Evolutionary conservation across 2,329 filamentous ascomycete genomes (phyloP), one percentile per base, ranked within the genome.

Genomic region (Volutella citrinella): DNA sequence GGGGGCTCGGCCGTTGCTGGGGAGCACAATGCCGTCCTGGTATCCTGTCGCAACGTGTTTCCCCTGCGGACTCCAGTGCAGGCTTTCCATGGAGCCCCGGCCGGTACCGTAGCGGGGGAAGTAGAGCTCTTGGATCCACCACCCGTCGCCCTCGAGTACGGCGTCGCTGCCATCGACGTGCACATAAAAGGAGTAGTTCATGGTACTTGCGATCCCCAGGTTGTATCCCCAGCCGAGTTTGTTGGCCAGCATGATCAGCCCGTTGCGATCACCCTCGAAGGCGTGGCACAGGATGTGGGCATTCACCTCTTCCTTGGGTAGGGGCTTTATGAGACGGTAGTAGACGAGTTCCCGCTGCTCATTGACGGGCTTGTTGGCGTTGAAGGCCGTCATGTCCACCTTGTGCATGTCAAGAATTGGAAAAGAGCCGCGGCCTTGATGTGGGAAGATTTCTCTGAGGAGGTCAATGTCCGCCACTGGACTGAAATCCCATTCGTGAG

Each of bases 21-120:
- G 63, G 19, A 56, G 35, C 16, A 66, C 41, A 9, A 74, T 62
- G 4, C 72, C 73, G 40, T 78, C 74, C 43, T 78, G 74, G 38
- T 73, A 76, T 27, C 69, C 70, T 2, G 68, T 75, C 6, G 73
- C 74, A 3, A 78, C 65, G 44, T 77, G 74, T 15, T 66, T 59
- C 4, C 74, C 73, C 4, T 54, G 45, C 0, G 74, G 73, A 38
- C 72, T 77, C 74, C 74, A 78, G 19, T 74, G 67, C 55, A 69
- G 70, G 34, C 61, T 67, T 51, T 69, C 60, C 40, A 77, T 54
- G 29, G 71, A 61, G 3, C 63, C 68, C 25, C 73, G 58, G 1
- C 70, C 70, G 4, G 67, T 64, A 15, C 57, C 66, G 4, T 66
- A 59, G 15, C 72, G 55, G 5, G 74, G 69, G 50, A 73, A 76